Evolutionary conservation across 495 filamentous ascomycete genomes (phyloP), one percentile per base, ranked within the genome.

Genomic region (Hypoxylon fragiforme): DNA sequence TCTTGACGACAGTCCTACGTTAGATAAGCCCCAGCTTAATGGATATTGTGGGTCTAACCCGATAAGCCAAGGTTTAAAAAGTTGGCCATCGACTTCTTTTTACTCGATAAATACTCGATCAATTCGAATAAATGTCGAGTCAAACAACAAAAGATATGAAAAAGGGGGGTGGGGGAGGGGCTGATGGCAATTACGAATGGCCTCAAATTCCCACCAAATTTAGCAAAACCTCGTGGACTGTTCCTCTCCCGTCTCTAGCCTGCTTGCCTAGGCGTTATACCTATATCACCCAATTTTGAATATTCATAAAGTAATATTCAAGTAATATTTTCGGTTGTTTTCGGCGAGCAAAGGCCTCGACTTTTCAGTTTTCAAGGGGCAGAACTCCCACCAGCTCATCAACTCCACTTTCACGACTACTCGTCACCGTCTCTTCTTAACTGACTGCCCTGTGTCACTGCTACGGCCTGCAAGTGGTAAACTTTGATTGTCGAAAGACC

Each of bases 61-160:
- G 46, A 54, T 9, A 7, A 22, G 43, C 34, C 24, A 50, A 54
- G 14, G 24, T 34, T 24, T 41, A 37, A 53, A 28, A 9, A 53
- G 34, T 62, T 62, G 51, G 51, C 30, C 44, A 57, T 62, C 52
- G 58, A 56, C 42, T n/a, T n/a, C n/a, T n/a, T n/a, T n/a, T n/a
- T n/a, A n/a, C n/a, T n/a, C 43, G 57, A 62, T 49, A 19, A 26
- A 56, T 57, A 48, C 58, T 53, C 58, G 58, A 62, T 62, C 15
- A 34, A 52, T 39, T 57, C 58, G 58, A 57, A 43, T 57, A 62
- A 62, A 53, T 4, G n/a, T 56, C 42, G 43, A 61, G 43, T 51
- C 51, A 44, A 52, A 13, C 21, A 22, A 42, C n/a, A n/a, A n/a
- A n/a, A n/a, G n/a, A n/a, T n/a, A n/a, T n/a, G n/a, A n/a, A n/a